A percentile compares a stretch with the other conserved stretches of the same genome.
phyloP scores from a whole-genome alignment of 2,329 filamentous ascomycete species.

The Phaeosphaeria sp. region DNA sequence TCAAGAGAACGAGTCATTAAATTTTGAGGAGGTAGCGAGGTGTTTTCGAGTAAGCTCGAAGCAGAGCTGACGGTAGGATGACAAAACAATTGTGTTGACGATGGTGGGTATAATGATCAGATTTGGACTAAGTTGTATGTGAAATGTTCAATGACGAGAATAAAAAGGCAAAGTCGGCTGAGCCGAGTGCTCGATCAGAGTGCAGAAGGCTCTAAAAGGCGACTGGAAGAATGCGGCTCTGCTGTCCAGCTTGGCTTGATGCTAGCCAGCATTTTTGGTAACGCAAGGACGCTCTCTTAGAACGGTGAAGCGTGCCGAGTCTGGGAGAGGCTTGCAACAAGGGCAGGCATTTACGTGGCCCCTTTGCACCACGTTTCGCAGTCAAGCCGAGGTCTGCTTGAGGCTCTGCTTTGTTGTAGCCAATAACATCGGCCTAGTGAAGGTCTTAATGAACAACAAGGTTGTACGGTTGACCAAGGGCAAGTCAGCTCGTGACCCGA shows the following conservation, averaged over 20 bases:
- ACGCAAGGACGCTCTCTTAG: neutral
- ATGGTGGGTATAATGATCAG: neutral
- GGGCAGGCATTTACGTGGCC: neutral
- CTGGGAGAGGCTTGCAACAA: neutral
- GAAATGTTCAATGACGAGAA: neutral
- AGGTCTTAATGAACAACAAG: neutral
- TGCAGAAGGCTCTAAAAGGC: neutral
- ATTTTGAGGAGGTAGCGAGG: neutral
- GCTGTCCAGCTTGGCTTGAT: neutral
- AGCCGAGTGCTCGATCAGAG: neutral
- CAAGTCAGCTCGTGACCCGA: neutral
- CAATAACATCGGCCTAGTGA: neutral
- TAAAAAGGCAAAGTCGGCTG: neutral
- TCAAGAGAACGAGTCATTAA: constrained; percentile 48
- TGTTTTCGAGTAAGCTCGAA: neutral
- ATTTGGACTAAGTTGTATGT: neutral
- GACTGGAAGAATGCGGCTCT: neutral
- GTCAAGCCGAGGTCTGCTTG: neutral
- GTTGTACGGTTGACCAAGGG: neutral
- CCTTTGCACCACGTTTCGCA: neutral
- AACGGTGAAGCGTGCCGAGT: neutral
- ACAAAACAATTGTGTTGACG: neutral
- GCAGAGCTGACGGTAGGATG: constrained; percentile 2
- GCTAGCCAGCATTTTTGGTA: neutral
- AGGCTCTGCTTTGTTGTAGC: neutral